These are phyloP conservation scores for Phytomonas francai DNA, from an alignment of 208 protist genomes.

Conservation along the genomic window DNA sequence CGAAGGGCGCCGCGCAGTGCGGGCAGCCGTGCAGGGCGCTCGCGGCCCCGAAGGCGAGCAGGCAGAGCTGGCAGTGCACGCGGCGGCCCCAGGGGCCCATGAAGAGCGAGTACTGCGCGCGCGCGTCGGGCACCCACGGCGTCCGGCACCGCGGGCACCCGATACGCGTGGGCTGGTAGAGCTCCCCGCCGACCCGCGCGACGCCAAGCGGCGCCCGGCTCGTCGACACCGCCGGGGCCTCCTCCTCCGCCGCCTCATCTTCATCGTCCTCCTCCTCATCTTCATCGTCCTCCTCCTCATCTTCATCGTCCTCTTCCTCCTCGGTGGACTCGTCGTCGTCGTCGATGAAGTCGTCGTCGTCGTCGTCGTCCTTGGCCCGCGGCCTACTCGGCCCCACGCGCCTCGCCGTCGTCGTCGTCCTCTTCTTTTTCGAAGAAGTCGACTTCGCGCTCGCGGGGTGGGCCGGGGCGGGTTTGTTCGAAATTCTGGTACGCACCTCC, in stretches of 20 bases:
- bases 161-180: slow-evolving; percentile 46
- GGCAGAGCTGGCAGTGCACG: slow-evolving; percentile 81
- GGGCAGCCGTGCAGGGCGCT: slow-evolving; percentile 75
- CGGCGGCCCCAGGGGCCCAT: slow-evolving; percentile 76
- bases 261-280: slow-evolving; percentile 11
- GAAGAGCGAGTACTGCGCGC: slow-evolving; percentile 81
- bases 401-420: slow-evolving; percentile 2
- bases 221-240: slow-evolving; percentile 45
- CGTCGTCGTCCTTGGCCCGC: slow-evolving; percentile 4
- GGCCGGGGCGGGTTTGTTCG: background rate
- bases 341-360: slow-evolving; percentile 12
- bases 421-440: slow-evolving; percentile 10
- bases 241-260: slow-evolving; percentile 13
- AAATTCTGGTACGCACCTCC: background rate
- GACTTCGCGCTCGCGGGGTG: background rate
- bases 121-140: slow-evolving; percentile 59
- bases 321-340: slow-evolving; percentile 20
- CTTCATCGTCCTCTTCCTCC: slow-evolving; percentile 20
- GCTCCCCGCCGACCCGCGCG: slow-evolving; percentile 29
- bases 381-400: too few relatives aligned
- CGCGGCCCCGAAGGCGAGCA: slow-evolving; percentile 70
- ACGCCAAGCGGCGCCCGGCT: slow-evolving; percentile 61
- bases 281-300: slow-evolving; percentile 18
- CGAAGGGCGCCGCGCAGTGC: slow-evolving; percentile 60
- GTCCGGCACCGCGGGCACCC: slow-evolving; percentile 71